These are phyloP conservation scores for Ajuga chamaepitys DNA, from an alignment of 257 asterid genomes.

Conservation along the genomic window DNA sequence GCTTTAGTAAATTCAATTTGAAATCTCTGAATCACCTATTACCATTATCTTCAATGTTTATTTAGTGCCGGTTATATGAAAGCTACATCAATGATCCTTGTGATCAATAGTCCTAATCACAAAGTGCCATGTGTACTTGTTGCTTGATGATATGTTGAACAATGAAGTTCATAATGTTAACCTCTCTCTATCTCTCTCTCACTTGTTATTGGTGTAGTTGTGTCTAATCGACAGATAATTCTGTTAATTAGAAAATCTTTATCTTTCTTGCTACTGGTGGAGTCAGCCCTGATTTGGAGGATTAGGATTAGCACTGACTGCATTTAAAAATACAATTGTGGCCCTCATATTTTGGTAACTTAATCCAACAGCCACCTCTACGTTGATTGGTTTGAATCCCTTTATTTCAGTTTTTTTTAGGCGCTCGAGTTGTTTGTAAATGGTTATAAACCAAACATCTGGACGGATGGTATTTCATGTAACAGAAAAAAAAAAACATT, in stretches of 20 bases:
- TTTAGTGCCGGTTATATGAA: background rate
- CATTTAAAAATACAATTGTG: background rate
- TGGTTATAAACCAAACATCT: no score
- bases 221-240: background rate
- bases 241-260: background rate
- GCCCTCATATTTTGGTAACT: slow-evolving; percentile 5
- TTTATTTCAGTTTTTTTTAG: no score
- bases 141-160: background rate
- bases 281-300: slow-evolving; percentile 4
- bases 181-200: no score
- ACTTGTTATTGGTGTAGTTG: background rate
- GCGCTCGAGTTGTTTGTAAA: no score
- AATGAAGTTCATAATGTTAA: background rate
- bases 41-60: no score
- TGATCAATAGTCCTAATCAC: no score
- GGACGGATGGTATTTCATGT: no score
- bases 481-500: no score
- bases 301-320: slow-evolving; percentile 1
- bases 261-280: background rate
- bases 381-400: background rate
- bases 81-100: background rate
- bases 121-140: background rate
- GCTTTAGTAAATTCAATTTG: background rate
- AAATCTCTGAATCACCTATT: background rate
- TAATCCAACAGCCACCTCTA: background rate